phyloP scores from a whole-genome alignment of 2,329 filamentous ascomycete genomes.

The Alternaria sp. region DNA sequence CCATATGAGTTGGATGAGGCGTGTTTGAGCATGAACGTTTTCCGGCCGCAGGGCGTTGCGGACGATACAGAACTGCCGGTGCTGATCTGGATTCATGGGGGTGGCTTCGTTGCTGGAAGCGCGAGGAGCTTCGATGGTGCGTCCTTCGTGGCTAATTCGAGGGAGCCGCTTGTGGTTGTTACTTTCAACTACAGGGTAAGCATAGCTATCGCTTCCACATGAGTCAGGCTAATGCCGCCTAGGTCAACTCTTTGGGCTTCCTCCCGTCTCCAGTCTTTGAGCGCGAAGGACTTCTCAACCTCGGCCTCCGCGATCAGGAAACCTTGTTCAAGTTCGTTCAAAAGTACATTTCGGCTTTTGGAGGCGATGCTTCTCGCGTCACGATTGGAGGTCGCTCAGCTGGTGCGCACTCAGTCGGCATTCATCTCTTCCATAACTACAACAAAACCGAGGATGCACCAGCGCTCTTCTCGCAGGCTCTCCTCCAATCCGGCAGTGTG shows the following conservation, averaged over 20 bases:
- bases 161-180: conserved; percentile 31
- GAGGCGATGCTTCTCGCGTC: conserved; percentile 47
- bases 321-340: conserved; percentile 43
- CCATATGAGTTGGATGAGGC: conserved; percentile 28
- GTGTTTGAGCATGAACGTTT: conserved; percentile 38
- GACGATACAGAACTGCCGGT: conserved; percentile 30
- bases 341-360: conserved; percentile 49
- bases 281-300: conserved; percentile 33
- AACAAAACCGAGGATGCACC: conserved; percentile 25
- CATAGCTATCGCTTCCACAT: neutral
- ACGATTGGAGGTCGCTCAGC: conserved; percentile 49
- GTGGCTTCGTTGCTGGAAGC: conserved; percentile 26
- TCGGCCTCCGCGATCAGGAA: conserved; percentile 33
- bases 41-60: conserved; percentile 24
- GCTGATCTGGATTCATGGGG: conserved; percentile 40
- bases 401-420: conserved; percentile 39
- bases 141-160: conserved; percentile 31
- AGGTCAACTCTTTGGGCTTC: conserved; percentile 31
- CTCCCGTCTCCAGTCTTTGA: conserved; percentile 33
- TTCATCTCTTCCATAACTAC: conserved; percentile 41
- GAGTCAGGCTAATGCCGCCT: neutral
- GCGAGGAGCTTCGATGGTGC: conserved; percentile 36
- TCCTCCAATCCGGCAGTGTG: conserved; percentile 34
- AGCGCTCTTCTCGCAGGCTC: conserved; percentile 35
- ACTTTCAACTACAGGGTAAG: conserved; percentile 37